Percentiles rank a stretch among this genome's conserved stretches.
These are phyloP conservation scores for Vaccinium myrtillus DNA, from an alignment of 148 eudicot genomes.

Conservation along the genomic window DNA sequence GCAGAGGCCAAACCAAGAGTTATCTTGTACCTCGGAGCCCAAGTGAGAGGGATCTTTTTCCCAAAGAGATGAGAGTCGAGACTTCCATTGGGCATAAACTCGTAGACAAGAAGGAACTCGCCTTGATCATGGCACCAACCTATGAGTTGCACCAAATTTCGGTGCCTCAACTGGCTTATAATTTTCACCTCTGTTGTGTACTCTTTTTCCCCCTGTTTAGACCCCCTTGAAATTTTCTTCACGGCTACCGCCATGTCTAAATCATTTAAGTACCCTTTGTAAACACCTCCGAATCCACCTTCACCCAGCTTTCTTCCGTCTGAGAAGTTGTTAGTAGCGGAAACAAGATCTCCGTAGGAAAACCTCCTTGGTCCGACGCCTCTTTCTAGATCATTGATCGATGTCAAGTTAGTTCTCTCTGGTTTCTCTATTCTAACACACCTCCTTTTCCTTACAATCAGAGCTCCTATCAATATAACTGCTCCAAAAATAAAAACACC, in stretches of 20 bases:
- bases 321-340: conserved; percentile 25
- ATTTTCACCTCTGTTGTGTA: conserved; percentile 33
- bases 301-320: conserved; percentile 24
- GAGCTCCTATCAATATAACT: not conserved
- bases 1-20: conserved; percentile 51
- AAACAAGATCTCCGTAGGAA: conserved; percentile 16
- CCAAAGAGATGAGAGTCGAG: conserved; percentile 45
- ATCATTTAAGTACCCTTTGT: conserved; percentile 20
- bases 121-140: conserved; percentile 43
- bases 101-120: conserved; percentile 40
- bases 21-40: conserved; percentile 43
- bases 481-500: conserved; percentile 15
- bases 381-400: conserved; percentile 28
- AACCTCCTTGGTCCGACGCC: conserved; percentile 30
- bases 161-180: conserved; percentile 26
- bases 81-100: conserved; percentile 53
- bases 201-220: conserved; percentile 27
- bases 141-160: conserved; percentile 35
- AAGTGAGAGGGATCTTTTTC: conserved; percentile 21
- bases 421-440: not conserved
- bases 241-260: conserved; percentile 22
- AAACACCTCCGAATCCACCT: conserved; percentile 37
- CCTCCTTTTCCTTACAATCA: conserved; percentile 5
- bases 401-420: conserved; percentile 1
- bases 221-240: conserved; percentile 27